Percentiles rank a stretch among this genome's conserved stretches.
Evolutionary conservation across 306 rosid species (phyloP).

Genomic region (Quercus berberidifolia): DNA sequence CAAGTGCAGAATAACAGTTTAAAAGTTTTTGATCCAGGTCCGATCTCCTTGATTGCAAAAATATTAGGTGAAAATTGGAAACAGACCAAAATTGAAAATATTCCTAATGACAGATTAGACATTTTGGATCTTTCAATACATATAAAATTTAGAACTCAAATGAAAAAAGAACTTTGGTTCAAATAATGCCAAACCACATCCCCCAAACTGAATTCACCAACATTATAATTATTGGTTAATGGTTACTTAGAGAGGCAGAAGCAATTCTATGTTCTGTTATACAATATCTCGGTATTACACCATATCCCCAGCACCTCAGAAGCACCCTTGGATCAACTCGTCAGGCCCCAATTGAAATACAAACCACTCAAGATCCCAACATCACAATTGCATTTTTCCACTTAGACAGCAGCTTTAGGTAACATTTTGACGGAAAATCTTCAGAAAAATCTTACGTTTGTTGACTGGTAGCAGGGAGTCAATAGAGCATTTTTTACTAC

Average conservation of each 20-base stretch:
- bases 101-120: neutral
- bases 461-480: no score
- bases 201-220: neutral
- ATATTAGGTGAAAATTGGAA: neutral
- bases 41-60: neutral
- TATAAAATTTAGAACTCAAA: neutral
- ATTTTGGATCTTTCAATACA: neutral
- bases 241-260: neutral
- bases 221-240: neutral
- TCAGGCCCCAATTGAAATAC: neutral
- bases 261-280: neutral
- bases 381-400: neutral
- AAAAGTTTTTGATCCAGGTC: neutral
- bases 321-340: no score
- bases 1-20: neutral
- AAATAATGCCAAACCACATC: no score
- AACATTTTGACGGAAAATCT: no score
- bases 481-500: no score
- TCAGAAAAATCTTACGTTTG: no score
- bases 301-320: neutral
- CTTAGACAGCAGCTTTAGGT: no score
- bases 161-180: no score
- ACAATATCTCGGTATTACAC: neutral
- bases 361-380: neutral
- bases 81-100: neutral